phyloP scores from a whole-genome alignment of 2,329 filamentous ascomycete genomes.

The Akanthomyces dipterigenus region DNA sequence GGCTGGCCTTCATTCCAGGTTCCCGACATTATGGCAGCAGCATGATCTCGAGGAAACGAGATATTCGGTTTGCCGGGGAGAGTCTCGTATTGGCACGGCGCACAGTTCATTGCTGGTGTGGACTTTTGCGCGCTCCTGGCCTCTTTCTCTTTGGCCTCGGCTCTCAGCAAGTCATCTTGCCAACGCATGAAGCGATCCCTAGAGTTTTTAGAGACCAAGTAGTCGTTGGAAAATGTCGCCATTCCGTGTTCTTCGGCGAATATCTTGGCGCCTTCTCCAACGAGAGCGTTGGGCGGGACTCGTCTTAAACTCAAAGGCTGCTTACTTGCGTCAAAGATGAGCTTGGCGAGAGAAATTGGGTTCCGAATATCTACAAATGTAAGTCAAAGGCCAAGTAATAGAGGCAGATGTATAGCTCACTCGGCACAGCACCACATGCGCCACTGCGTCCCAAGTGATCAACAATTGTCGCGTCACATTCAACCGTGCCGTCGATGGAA shows the following conservation, averaged over 20 bases:
- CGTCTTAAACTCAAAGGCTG: slow-evolving; percentile 74
- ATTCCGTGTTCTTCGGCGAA: slow-evolving; percentile 79
- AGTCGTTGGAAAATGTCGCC: slow-evolving; percentile 63
- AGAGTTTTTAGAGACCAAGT: slow-evolving; percentile 72
- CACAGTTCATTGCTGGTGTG: slow-evolving; percentile 17
- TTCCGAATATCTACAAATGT: slow-evolving; percentile 71
- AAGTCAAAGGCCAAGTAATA: slow-evolving; percentile 13
- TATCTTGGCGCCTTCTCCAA: slow-evolving; percentile 76
- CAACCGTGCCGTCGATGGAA: slow-evolving; percentile 81
- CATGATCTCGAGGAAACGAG: slow-evolving; percentile 37
- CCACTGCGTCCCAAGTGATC: slow-evolving; percentile 88
- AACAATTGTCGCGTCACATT: slow-evolving; percentile 90
- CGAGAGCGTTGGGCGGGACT: slow-evolving; percentile 87
- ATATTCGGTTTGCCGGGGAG: slow-evolving; percentile 21
- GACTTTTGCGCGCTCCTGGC: slow-evolving; percentile 15
- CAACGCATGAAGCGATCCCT: slow-evolving; percentile 74
- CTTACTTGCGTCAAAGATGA: slow-evolving; percentile 72
- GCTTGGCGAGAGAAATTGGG: slow-evolving; percentile 78
- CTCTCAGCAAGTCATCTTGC: slow-evolving; percentile 63
- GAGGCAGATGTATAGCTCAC: slow-evolving; percentile 46
- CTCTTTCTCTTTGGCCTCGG: slow-evolving; percentile 39
- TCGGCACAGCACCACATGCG: slow-evolving; percentile 82
- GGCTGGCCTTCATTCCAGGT: slow-evolving; percentile 60
- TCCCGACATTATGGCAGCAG: slow-evolving; percentile 46
- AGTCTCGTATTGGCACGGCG: slow-evolving; percentile 29